Base-by-base conservation (phyloP, 1,139 yeast genomes). In the Zhuliangozyma blackwelliae region DNA sequence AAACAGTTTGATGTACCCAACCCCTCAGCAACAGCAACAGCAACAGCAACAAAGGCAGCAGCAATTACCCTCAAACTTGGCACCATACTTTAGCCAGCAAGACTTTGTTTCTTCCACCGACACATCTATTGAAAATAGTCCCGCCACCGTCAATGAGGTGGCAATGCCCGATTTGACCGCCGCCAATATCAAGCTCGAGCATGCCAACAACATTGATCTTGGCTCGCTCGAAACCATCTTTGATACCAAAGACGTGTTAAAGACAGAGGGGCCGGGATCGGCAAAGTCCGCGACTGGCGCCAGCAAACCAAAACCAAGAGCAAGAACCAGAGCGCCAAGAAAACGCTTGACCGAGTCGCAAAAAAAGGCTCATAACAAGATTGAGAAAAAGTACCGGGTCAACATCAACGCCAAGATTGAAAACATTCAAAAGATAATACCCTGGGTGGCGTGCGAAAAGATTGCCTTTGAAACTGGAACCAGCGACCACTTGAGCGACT, bases 371-470 rank as follows among this genome's bases (percentile, higher is more conserved):
- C 89, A 82, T 52, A 80, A 80, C 56, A 76, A 77, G 52, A 80
- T 81, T 44, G 88, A 77, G 52, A 80, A 82, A 54, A 75, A 80
- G 46, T 82, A 82, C 57, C 65, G 90, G 54, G 80, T 81, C 40
- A 82, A 81, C 54, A 82, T 82, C 50, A 82, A 82, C 55, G 78
- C 84, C 13, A 82, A 81, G 56, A 82, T 82, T 41, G 83, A 83
- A 9, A 79, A 78, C 19, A 58, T 81, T 37, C 85, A 79, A 50
- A 73, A 75, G 46, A 64, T 80, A 16, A 80, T 82, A 23, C 87
- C 87, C 10, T 75, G 81, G 73, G 75, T 79, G 39, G 74, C 80
- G 4, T 58, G 64, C 31, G 83, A 77, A 40, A 72, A 72, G 46
- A 72, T 81, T 2, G 81, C 82, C 0, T 78, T 79, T 49, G 79